These are phyloP conservation scores for Ceratocystiopsis minuta DNA, from an alignment of 2,329 filamentous ascomycete genomes.

Conservation along the genomic window DNA sequence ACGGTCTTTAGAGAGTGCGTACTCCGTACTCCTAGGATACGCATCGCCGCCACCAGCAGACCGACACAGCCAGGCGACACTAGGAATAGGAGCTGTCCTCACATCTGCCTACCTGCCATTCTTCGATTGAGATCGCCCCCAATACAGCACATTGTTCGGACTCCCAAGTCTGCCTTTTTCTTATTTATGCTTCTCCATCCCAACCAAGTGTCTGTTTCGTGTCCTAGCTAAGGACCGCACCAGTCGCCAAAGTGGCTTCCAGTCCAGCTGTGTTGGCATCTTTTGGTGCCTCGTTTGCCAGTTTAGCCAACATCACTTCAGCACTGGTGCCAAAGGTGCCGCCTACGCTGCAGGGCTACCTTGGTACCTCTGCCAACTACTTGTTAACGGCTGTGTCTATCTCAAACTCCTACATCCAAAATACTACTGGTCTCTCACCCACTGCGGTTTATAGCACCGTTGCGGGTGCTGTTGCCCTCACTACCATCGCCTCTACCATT, in stretches of 20 bases:
- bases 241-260: slow-evolving; percentile 44
- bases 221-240: slow-evolving; percentile 22
- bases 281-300: slow-evolving; percentile 34
- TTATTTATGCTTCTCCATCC: no score
- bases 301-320: slow-evolving; percentile 37
- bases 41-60: no score
- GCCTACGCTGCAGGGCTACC: no score
- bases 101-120: no score
- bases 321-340: slow-evolving; percentile 9
- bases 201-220: slow-evolving; percentile 11
- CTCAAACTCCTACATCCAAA: slow-evolving; percentile 32
- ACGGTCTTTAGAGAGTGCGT: no score
- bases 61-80: no score
- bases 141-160: no score
- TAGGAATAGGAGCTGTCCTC: no score
- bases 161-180: no score
- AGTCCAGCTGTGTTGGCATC: slow-evolving; percentile 38
- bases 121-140: no score
- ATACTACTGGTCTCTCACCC: slow-evolving; percentile 31
- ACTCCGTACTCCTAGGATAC: no score
- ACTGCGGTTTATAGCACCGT: slow-evolving; percentile 32
- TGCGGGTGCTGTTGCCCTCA: slow-evolving; percentile 27
- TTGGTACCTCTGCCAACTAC: slow-evolving; percentile 21
- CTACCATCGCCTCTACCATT: no score
- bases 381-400: slow-evolving; percentile 30